phyloP scores from a whole-genome alignment of 495 filamentous ascomycete genomes.

The Stereocaulon alpinum region DNA sequence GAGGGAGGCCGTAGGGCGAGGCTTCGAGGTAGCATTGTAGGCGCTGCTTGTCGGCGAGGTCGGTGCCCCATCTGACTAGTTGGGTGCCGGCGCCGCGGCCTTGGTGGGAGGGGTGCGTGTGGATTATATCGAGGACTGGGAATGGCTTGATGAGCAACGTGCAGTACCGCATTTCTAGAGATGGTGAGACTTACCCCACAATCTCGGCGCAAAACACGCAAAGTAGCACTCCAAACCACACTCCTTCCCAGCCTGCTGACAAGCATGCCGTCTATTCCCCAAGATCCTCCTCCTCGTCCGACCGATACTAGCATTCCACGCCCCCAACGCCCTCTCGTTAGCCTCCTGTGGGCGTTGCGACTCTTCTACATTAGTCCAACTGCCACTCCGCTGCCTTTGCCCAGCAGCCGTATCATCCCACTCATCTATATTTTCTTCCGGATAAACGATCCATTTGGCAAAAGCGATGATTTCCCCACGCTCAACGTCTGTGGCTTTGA shows the following conservation, averaged over 20 bases:
- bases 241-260: slow-evolving; percentile 6
- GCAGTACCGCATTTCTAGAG: neutral
- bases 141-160: neutral
- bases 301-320: slow-evolving; percentile 16
- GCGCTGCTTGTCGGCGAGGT: slow-evolving; percentile 29
- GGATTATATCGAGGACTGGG: slow-evolving; percentile 30
- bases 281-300: slow-evolving; percentile 16
- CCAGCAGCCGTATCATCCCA: neutral
- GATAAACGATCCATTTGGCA: slow-evolving; percentile 23
- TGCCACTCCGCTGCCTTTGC: slow-evolving; percentile 3
- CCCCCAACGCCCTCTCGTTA: slow-evolving; percentile 12
- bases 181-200: slow-evolving; percentile 13
- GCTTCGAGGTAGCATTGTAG: slow-evolving; percentile 32
- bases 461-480: slow-evolving; percentile 23
- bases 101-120: slow-evolving; percentile 30
- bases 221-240: slow-evolving; percentile 19
- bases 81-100: slow-evolving; percentile 32
- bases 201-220: slow-evolving; percentile 12
- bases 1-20: slow-evolving; percentile 25
- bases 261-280: slow-evolving; percentile 13
- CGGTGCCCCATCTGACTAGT: slow-evolving; percentile 35
- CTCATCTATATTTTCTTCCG: slow-evolving; percentile 10
- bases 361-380: slow-evolving; percentile 1
- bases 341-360: slow-evolving; percentile 11
- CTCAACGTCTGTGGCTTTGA: slow-evolving; percentile 17